A percentile compares a stretch with the other conserved stretches of the same genome.
Evolutionary conservation across 345 rosid species (phyloP).

Genomic region (Ceriops decandra): DNA sequence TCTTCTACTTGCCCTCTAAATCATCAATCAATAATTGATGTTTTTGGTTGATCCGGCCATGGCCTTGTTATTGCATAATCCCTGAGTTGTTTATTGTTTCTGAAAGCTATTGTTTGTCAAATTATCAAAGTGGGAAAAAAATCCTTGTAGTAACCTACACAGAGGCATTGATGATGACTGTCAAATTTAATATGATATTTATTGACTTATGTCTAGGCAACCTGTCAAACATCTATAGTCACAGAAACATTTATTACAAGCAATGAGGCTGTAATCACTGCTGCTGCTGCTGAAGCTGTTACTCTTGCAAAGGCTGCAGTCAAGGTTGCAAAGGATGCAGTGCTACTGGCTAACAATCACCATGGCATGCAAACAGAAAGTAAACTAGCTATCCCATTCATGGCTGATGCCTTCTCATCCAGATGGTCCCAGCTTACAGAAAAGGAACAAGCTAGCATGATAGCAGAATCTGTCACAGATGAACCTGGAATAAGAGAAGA

Average conservation of each 20-base stretch:
- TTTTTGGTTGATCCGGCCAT: conserved; percentile 2
- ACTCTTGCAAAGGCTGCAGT: conserved; percentile 90
- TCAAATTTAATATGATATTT: too few species aligned
- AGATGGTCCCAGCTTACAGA: conserved; percentile 47
- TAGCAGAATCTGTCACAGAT: conserved; percentile 43
- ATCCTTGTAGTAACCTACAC: background rate
- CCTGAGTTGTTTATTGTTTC: background rate
- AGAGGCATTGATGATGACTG: too few species aligned
- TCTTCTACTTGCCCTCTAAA: background rate
- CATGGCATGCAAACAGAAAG: conserved; percentile 28
- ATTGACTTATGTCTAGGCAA: conserved; percentile 40
- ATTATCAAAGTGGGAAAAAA: background rate
- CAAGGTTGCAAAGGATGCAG: conserved; percentile 80
- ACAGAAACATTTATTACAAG: conserved; percentile 69
- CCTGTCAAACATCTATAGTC: conserved; percentile 51
- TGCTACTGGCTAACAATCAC: conserved; percentile 38
- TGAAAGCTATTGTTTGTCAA: background rate
- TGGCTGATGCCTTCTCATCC: conserved; percentile 30
- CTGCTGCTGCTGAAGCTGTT: conserved; percentile 91
- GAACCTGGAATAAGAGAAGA: conserved; percentile 33
- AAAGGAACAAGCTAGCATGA: conserved; percentile 49
- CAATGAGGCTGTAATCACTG: conserved; percentile 78
- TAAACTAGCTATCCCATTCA: conserved; percentile 23
- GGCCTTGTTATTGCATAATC: background rate
- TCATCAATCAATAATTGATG: background rate